Percentiles rank a stretch among this genome's conserved stretches.
Conservation (phyloP, 768 basidiomycete genomes). For the Lentinula sp. region DNA sequence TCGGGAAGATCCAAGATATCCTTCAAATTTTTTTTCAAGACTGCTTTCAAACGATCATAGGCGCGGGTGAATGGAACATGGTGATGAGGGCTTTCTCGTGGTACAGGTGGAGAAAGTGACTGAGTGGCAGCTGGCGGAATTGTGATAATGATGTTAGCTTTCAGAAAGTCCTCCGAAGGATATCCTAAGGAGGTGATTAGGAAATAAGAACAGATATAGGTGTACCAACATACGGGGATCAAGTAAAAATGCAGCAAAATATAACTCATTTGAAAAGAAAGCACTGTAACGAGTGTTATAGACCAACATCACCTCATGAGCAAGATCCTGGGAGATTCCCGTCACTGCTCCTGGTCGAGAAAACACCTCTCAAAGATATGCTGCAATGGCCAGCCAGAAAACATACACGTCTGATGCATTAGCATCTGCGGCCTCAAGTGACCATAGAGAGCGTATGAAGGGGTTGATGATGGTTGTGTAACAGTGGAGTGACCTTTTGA, state of each 20-base stretch:
- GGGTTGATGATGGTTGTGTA: slow-evolving; percentile 14
- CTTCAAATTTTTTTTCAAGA: slow-evolving; percentile 9
- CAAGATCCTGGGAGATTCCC: not conserved
- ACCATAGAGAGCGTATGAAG: slow-evolving; percentile 18
- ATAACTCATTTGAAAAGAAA: not conserved
- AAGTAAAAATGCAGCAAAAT: not conserved
- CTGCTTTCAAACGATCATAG: slow-evolving; percentile 9
- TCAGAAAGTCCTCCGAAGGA: too few relatives aligned
- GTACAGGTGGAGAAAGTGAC: too few relatives aligned
- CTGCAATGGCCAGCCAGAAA: slow-evolving; percentile 18
- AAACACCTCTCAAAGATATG: slow-evolving; percentile 11
- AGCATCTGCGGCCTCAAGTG: slow-evolving; percentile 16
- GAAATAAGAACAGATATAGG: not conserved
- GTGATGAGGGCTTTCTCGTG: too few relatives aligned
- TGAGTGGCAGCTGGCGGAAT: too few relatives aligned
- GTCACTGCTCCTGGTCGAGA: not conserved
- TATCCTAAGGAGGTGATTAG: too few relatives aligned
- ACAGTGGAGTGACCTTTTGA: slow-evolving; percentile 7
- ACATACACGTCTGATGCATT: slow-evolving; percentile 17
- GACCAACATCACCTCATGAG: not conserved
- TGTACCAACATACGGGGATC: not conserved
- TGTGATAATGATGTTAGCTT: too few relatives aligned
- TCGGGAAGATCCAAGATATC: not conserved
- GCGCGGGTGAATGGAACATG: slow-evolving; percentile 1
- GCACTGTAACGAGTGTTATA: not conserved